phyloP scores from a whole-genome alignment of 805 yeast genomes.

The Kodamaea hsintzibuensis region DNA sequence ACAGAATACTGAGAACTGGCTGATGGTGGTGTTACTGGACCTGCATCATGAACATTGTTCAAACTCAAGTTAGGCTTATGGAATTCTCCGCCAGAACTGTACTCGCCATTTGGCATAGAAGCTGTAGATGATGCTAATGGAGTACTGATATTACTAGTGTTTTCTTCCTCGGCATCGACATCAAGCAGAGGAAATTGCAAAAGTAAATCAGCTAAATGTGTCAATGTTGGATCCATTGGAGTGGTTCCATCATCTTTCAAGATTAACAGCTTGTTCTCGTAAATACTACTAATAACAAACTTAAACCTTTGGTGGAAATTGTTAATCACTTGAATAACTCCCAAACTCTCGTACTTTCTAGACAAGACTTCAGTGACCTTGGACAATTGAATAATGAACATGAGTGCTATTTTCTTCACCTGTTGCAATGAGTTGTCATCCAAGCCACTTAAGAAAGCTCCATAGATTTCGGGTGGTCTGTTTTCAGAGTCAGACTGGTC shows the following conservation, averaged over 20 bases:
- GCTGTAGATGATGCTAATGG: not conserved
- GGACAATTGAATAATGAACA: constrained; percentile 44
- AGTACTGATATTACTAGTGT: not conserved
- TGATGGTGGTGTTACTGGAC: constrained; percentile 42
- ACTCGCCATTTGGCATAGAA: constrained; percentile 2
- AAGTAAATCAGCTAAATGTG: constrained; percentile 26
- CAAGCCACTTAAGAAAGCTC: constrained; percentile 52
- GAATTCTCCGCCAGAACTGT: constrained; percentile 8
- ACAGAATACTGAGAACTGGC: constrained; percentile 43
- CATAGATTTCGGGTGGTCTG: constrained; percentile 38
- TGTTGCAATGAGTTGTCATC: constrained; percentile 41
- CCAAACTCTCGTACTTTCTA: constrained; percentile 51
- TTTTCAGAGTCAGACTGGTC: constrained; percentile 30
- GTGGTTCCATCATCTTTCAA: constrained; percentile 10
- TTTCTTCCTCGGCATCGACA: constrained; percentile 7
- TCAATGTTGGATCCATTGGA: constrained; percentile 17
- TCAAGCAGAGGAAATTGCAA: constrained; percentile 25
- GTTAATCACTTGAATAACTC: constrained; percentile 51
- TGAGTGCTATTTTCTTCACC: constrained; percentile 43
- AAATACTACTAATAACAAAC: constrained; percentile 21
- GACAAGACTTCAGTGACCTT: constrained; percentile 52
- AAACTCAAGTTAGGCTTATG: constrained; percentile 3
- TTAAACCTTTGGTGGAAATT: constrained; percentile 23
- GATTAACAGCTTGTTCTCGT: constrained; percentile 23
- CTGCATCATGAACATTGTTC: not conserved